Percentiles rank a stretch among this genome's conserved stretches.
phyloP scores from a whole-genome alignment of 2,329 filamentous ascomycete species.

The Aspergillus persii region DNA sequence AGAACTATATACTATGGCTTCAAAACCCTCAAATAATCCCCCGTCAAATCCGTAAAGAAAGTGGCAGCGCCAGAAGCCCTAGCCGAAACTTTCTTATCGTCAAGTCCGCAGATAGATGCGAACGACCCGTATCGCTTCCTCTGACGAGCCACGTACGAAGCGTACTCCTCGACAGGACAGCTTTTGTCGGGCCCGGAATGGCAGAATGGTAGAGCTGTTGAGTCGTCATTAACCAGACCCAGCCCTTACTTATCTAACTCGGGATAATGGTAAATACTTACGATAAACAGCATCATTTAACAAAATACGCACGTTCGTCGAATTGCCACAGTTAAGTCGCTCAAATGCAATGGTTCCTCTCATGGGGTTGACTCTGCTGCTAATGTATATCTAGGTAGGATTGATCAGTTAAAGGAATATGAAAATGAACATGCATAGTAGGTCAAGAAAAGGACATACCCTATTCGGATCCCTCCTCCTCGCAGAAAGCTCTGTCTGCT shows the following conservation, averaged over 20 bases:
- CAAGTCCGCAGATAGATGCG: slow-evolving; percentile 25
- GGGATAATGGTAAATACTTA: slow-evolving; percentile 1
- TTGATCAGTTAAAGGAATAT: background rate
- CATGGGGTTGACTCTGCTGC: slow-evolving; percentile 55
- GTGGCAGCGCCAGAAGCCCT: slow-evolving; percentile 21
- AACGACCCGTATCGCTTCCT: slow-evolving; percentile 52
- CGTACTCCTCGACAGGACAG: slow-evolving; percentile 51
- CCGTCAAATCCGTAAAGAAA: slow-evolving; percentile 30
- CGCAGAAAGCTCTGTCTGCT: slow-evolving; percentile 50
- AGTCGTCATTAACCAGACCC: background rate
- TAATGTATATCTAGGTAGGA: slow-evolving; percentile 27
- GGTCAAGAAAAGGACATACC: background rate
- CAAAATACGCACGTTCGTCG: slow-evolving; percentile 53
- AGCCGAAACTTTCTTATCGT: slow-evolving; percentile 19
- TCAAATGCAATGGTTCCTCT: slow-evolving; percentile 65
- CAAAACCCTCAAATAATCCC: slow-evolving; percentile 28
- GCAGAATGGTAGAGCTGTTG: slow-evolving; percentile 50
- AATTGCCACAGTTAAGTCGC: slow-evolving; percentile 52
- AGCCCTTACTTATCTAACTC: too few species aligned
- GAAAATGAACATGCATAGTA: background rate
- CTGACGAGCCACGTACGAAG: slow-evolving; percentile 46
- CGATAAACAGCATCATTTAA: slow-evolving; percentile 64
- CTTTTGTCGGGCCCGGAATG: slow-evolving; percentile 55
- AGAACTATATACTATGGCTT: slow-evolving; percentile 19
- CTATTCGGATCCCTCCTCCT: slow-evolving; percentile 45